phyloP scores from a whole-genome alignment of 805 yeast species.

The Starmerella cellae region DNA sequence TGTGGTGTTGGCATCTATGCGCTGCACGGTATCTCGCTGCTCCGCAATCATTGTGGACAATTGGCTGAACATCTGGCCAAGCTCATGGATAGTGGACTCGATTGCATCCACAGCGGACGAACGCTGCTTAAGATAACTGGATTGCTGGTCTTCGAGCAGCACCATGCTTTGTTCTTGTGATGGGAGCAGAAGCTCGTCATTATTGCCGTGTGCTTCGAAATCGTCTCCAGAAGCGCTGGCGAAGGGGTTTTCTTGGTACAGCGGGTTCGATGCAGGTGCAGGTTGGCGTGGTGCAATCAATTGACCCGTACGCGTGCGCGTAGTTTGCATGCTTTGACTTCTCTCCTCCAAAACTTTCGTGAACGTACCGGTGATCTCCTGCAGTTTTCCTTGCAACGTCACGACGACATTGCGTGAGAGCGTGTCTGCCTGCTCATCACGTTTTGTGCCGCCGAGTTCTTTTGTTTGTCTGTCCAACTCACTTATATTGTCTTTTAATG shows the following conservation, averaged over 20 bases:
- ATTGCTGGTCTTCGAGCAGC: constrained; percentile 71
- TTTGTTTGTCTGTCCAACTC: constrained; percentile 43
- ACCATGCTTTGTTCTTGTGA: constrained; percentile 73
- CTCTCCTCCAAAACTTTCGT: constrained; percentile 78
- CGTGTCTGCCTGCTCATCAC: constrained; percentile 44
- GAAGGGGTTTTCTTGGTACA: constrained; percentile 24
- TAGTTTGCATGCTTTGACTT: constrained; percentile 68
- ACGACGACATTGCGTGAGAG: constrained; percentile 80
- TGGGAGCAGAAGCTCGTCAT: constrained; percentile 52
- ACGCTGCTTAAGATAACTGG: constrained; percentile 65
- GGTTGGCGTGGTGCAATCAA: constrained; percentile 41
- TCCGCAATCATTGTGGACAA: constrained; percentile 95
- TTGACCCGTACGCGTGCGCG: constrained; percentile 72
- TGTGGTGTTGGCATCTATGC: constrained; percentile 90
- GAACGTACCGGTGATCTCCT: constrained; percentile 84
- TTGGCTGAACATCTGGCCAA: constrained; percentile 87
- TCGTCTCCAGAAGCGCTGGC: constrained; percentile 18
- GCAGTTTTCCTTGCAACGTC: constrained; percentile 74
- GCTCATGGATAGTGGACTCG: constrained; percentile 93
- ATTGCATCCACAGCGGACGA: constrained; percentile 88
- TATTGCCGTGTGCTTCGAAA: constrained; percentile 30
- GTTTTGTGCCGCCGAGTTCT: constrained; percentile 23
- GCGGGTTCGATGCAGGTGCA: constrained; percentile 26
- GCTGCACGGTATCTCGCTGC: constrained; percentile 89
- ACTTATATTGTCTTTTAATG: constrained; percentile 58